Evolutionary conservation across 192 early-diverging fungal genomes (phyloP).

Genomic region (Phycomyces blakesleeanus): DNA sequence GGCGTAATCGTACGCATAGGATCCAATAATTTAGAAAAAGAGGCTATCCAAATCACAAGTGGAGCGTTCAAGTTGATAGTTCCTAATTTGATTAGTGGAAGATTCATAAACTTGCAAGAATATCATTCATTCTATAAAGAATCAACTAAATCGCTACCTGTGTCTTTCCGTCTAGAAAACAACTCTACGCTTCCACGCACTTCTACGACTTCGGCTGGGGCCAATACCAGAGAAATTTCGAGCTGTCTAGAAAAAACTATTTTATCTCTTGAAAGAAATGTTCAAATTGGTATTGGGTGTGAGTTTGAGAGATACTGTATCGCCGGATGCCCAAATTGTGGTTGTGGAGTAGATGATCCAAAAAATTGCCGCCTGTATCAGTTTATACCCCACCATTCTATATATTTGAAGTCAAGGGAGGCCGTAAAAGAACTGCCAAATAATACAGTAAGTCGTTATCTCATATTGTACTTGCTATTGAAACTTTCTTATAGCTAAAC

Average conservation of each 20-base stretch:
- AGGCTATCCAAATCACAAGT: conserved; percentile 35
- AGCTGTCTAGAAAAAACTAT: no score
- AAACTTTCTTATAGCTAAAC: conserved; percentile 2
- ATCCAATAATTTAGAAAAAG: conserved; percentile 29
- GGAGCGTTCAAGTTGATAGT: conserved; percentile 30
- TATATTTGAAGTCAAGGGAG: conserved; percentile 24
- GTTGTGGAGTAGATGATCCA: not conserved
- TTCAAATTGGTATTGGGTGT: conserved; percentile 23
- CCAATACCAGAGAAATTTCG: no score
- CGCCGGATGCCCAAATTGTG: not conserved
- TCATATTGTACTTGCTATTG: not conserved
- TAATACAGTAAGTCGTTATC: conserved; percentile 7
- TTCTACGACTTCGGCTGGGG: no score
- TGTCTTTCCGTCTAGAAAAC: not conserved
- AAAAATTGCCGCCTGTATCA: conserved; percentile 12
- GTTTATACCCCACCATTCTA: conserved; percentile 36
- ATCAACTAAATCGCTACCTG: not conserved
- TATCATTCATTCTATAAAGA: not conserved
- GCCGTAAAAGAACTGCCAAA: conserved; percentile 23
- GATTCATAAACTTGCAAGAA: conserved; percentile 1
- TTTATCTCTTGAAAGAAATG: no score
- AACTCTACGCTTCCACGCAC: no score
- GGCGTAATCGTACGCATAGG: conserved; percentile 28
- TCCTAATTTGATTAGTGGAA: conserved; percentile 24
- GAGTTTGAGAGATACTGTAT: conserved; percentile 29